Evolutionary conservation across 139 green algal species (phyloP).

Genomic region (Coccomyxa sp.): DNA sequence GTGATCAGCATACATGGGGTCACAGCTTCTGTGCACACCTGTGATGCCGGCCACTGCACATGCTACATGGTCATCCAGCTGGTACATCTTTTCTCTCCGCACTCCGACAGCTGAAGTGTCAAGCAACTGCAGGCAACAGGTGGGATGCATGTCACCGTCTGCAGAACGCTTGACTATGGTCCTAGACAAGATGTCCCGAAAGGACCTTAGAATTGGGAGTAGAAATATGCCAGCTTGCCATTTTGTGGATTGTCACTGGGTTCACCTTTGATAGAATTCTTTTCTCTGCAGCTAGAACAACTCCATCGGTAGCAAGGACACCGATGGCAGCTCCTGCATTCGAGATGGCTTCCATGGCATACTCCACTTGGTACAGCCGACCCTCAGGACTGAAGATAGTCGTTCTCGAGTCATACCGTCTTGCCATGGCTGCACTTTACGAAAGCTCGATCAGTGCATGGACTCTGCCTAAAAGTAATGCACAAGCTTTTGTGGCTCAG

Average conservation of each 20-base stretch:
- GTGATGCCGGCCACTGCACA: constrained; percentile 96
- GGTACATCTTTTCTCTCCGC: constrained; percentile 97
- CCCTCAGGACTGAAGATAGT: constrained; percentile 98
- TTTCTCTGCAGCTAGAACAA: constrained; percentile 97
- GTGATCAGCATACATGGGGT: background rate
- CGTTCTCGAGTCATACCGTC: constrained; percentile 94
- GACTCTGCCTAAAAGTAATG: too few species aligned
- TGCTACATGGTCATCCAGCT: constrained; percentile 94
- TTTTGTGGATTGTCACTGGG: too few species aligned
- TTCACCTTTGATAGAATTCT: constrained; percentile 97
- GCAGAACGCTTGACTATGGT: too few species aligned
- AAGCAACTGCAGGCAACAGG: constrained; percentile 65
- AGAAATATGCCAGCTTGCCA: too few species aligned
- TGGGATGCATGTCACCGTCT: too few species aligned
- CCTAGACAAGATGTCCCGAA: too few species aligned
- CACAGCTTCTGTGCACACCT: constrained; percentile 27
- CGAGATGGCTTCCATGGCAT: constrained; percentile 99
- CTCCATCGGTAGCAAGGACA: constrained; percentile 85
- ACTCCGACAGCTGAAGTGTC: constrained; percentile 88
- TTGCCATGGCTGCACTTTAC: constrained; percentile 47
- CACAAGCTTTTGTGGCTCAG: too few species aligned
- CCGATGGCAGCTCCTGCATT: constrained; percentile 93
- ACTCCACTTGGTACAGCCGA: constrained; percentile 94
- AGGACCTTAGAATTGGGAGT: too few species aligned
- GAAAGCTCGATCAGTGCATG: too few species aligned